Evolutionary conservation across 495 filamentous ascomycete genomes (phyloP).

Genomic region (Talaromyces stipitatus): DNA sequence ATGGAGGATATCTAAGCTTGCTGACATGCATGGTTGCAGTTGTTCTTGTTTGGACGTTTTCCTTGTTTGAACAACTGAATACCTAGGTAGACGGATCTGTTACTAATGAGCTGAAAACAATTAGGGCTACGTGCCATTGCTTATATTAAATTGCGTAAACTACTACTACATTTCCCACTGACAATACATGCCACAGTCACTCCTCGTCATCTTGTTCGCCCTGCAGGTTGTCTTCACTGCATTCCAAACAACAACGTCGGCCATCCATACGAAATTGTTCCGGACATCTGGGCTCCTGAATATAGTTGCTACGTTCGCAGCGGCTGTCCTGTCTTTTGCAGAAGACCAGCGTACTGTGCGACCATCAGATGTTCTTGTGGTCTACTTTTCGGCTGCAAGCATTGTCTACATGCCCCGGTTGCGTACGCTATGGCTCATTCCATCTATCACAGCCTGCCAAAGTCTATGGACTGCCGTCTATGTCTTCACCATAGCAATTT

Average conservation of each 20-base stretch:
- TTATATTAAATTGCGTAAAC: too few relatives aligned
- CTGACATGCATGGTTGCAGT: neutral
- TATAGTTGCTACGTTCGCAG: conserved; percentile 29
- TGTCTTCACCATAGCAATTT: conserved; percentile 38
- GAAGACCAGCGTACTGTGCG: conserved; percentile 49
- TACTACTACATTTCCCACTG: too few relatives aligned
- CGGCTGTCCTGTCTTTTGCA: conserved; percentile 41
- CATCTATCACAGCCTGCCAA: conserved; percentile 31
- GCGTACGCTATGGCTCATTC: conserved; percentile 51
- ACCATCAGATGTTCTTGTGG: conserved; percentile 52
- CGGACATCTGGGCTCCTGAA: conserved; percentile 38
- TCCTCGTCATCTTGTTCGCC: neutral
- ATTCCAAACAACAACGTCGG: neutral
- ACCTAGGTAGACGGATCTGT: neutral
- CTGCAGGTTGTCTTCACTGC: conserved; percentile 4
- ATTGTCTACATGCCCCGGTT: conserved; percentile 47
- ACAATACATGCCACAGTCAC: too few relatives aligned
- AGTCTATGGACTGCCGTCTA: conserved; percentile 25
- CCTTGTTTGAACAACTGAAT: neutral
- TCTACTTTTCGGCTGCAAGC: conserved; percentile 51
- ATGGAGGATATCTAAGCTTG: neutral
- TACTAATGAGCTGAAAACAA: neutral
- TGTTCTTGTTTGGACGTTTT: neutral
- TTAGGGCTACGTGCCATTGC: neutral
- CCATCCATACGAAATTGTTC: conserved; percentile 26